A percentile compares a stretch with the other conserved stretches of the same genome.
These are phyloP conservation scores for Acrodontium crateriforme DNA, from an alignment of 2,329 filamentous ascomycete species.

Conservation along the genomic window DNA sequence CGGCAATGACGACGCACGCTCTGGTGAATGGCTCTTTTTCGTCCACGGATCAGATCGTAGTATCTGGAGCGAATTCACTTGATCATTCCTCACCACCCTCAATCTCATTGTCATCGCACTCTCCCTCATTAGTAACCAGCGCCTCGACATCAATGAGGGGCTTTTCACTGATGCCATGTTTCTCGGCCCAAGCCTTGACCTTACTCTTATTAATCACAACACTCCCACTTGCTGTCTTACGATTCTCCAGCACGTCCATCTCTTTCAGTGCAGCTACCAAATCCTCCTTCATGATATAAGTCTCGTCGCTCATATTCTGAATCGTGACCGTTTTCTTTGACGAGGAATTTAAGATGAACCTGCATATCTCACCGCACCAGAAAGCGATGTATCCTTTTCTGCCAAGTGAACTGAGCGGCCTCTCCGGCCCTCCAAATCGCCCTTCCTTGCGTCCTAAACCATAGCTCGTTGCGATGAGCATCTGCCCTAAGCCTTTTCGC, in stretches of 20 bases:
- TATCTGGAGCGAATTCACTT: no score
- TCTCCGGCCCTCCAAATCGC: constrained; percentile 81
- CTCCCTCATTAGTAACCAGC: constrained; percentile 55
- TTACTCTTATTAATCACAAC: constrained; percentile 42
- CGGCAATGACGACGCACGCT: no score
- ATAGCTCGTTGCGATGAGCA: constrained; percentile 89
- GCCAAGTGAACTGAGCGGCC: constrained; percentile 78
- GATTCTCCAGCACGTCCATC: constrained; percentile 56
- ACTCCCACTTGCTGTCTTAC: constrained; percentile 37
- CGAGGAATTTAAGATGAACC: constrained; percentile 40
- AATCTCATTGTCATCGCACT: constrained; percentile 14
- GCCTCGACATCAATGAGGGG: constrained; percentile 59
- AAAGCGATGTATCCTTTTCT: constrained; percentile 69
- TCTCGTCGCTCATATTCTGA: constrained; percentile 57
- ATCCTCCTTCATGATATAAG: constrained; percentile 77
- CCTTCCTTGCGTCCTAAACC: constrained; percentile 76
- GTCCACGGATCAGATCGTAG: no score
- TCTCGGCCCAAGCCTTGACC: constrained; percentile 53
- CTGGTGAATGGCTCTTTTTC: no score
- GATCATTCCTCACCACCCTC: constrained; percentile 5
- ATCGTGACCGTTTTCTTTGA: constrained; percentile 46
- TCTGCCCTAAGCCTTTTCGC: constrained; percentile 69
- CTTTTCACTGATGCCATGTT: constrained; percentile 48
- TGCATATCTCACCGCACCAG: constrained; percentile 72
- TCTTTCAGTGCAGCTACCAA: constrained; percentile 63